These are phyloP conservation scores for Monilinia aucupariae DNA, from an alignment of 2,329 filamentous ascomycete species.

Conservation along the genomic window DNA sequence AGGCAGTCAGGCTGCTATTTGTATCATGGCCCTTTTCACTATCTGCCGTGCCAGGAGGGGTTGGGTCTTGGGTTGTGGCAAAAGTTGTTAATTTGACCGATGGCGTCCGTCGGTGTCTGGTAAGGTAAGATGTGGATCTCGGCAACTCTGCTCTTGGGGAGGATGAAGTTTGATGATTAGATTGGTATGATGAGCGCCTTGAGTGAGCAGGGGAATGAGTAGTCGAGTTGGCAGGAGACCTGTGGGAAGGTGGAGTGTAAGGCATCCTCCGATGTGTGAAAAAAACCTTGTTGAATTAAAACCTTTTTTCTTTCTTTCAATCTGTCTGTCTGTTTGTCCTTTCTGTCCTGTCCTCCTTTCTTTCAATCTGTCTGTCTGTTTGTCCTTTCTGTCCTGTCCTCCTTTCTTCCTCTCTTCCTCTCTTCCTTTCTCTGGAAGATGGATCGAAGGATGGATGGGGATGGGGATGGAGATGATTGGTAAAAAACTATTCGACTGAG, in stretches of 20 bases:
- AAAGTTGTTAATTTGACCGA: conserved; percentile 39
- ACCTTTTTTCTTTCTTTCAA: background rate
- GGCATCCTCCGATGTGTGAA: conserved; percentile 55
- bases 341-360: background rate
- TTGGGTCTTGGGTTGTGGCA: conserved; percentile 31
- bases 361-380: no score
- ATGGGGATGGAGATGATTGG: background rate
- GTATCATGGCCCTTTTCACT: conserved; percentile 28
- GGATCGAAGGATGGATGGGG: no score
- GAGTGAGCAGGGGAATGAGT: conserved; percentile 52
- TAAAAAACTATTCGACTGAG: conserved; percentile 23
- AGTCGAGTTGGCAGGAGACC: conserved; percentile 56
- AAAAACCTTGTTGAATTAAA: conserved; percentile 3
- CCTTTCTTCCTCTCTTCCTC: background rate
- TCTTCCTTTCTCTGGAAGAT: background rate
- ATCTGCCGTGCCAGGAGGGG: conserved; percentile 30
- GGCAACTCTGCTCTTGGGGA: conserved; percentile 50
- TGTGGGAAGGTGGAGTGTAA: conserved; percentile 75
- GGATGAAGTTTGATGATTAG: conserved; percentile 34
- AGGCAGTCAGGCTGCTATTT: conserved; percentile 35
- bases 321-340: no score
- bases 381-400: no score
- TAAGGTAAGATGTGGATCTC: conserved; percentile 61
- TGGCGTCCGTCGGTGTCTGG: conserved; percentile 55
- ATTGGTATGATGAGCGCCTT: conserved; percentile 53